These are phyloP conservation scores for Fusarium albidum DNA, from an alignment of 2,329 filamentous ascomycete species.

Conservation along the genomic window DNA sequence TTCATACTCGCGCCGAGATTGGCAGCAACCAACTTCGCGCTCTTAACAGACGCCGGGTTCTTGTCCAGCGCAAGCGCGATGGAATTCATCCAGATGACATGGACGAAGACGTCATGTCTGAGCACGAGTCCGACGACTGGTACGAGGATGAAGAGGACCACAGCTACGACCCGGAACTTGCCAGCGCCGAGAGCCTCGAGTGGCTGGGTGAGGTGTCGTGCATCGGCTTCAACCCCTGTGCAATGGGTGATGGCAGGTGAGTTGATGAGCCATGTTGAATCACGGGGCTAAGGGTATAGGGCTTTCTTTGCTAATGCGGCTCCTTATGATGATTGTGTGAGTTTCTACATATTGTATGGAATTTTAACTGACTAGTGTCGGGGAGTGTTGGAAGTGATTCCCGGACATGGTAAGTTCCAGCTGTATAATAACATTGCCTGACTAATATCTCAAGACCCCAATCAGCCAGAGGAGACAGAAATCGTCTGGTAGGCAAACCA, in stretches of 20 bases:
- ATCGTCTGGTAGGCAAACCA: slow-evolving; percentile 1
- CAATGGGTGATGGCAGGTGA: background rate
- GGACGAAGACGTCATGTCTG: background rate
- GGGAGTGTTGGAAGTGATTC: background rate
- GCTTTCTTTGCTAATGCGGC: slow-evolving; percentile 3
- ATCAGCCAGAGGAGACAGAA: background rate
- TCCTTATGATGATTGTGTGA: background rate
- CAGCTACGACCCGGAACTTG: slow-evolving; percentile 9
- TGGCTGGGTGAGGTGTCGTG: slow-evolving; percentile 8
- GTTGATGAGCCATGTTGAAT: background rate
- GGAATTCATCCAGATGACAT: background rate
- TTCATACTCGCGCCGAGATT: background rate
- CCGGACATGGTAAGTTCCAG: background rate
- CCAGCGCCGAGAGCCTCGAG: background rate
- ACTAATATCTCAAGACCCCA: background rate
- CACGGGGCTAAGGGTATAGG: background rate
- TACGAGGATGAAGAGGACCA: slow-evolving; percentile 9
- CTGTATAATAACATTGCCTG: too few species aligned
- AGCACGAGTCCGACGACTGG: slow-evolving; percentile 3
- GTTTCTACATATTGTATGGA: background rate
- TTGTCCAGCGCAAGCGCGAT: background rate
- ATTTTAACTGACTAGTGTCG: background rate
- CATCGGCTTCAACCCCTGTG: slow-evolving; percentile 6
- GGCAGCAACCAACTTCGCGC: background rate
- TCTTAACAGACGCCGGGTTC: background rate